Evolutionary conservation across 2,329 filamentous ascomycete genomes (phyloP).

Genomic region (Claviceps fusiformis): DNA sequence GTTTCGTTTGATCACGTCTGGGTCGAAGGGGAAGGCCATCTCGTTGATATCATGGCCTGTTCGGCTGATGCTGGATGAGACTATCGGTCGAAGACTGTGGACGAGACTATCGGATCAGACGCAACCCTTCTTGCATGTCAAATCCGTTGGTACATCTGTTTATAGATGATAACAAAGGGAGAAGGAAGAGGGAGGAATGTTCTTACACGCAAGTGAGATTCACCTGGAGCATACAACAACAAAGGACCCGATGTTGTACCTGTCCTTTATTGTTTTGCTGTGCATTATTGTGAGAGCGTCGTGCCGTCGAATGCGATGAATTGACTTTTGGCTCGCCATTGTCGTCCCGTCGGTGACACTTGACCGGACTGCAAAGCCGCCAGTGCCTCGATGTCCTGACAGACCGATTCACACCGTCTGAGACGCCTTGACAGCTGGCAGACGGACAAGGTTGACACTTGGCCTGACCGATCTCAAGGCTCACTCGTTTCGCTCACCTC

Average conservation of each 20-base stretch:
- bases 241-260: neutral
- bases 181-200: neutral
- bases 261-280: neutral
- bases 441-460: no score
- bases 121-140: neutral
- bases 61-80: neutral
- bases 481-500: neutral
- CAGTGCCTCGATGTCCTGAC: neutral
- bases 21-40: constrained; percentile 10
- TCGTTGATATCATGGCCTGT: neutral
- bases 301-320: neutral
- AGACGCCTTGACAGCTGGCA: neutral
- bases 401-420: neutral
- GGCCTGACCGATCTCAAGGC: neutral
- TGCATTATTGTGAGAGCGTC: neutral
- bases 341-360: neutral
- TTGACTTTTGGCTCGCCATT: constrained; percentile 1
- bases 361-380: neutral
- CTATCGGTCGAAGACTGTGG: neutral
- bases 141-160: neutral
- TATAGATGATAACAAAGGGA: neutral
- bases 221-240: neutral
- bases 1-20: constrained; percentile 8
- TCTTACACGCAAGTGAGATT: neutral
- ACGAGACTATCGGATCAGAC: neutral